Evolutionary conservation across 768 basidiomycete genomes (phyloP).

Genomic region (Suillus ampliporus): DNA sequence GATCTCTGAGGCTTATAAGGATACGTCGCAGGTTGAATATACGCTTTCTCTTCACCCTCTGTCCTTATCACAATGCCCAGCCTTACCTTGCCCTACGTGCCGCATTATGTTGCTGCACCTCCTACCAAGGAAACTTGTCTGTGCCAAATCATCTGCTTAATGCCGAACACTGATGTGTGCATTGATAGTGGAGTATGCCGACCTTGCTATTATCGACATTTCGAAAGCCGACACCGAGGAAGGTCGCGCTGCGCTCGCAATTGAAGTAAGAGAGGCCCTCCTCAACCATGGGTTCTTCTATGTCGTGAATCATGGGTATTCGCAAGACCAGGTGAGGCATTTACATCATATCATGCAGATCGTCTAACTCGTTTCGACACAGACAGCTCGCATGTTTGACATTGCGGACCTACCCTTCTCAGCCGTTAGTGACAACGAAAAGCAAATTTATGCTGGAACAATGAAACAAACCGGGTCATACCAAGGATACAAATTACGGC

Average conservation of each 20-base stretch:
- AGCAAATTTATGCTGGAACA: constrained; percentile 44
- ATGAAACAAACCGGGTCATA: constrained; percentile 53
- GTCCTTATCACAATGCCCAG: constrained; percentile 35
- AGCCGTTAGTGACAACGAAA: constrained; percentile 47
- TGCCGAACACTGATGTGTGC: constrained; percentile 22
- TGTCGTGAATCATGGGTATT: constrained; percentile 44
- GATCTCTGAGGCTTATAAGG: not conserved
- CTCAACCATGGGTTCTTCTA: constrained; percentile 49
- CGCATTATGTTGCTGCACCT: constrained; percentile 45
- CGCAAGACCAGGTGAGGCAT: constrained; percentile 40
- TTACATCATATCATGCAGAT: not conserved
- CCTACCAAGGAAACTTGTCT: constrained; percentile 41
- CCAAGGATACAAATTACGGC: constrained; percentile 57
- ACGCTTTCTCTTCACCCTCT: not conserved
- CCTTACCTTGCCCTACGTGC: constrained; percentile 36
- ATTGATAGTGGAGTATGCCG: constrained; percentile 52
- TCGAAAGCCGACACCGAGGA: constrained; percentile 44
- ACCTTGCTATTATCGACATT: constrained; percentile 59
- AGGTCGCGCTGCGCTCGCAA: constrained; percentile 43
- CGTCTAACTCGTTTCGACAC: not conserved
- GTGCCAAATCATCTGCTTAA: constrained; percentile 17
- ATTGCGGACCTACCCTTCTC: constrained; percentile 54
- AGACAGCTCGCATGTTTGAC: constrained; percentile 55
- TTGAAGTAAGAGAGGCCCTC: constrained; percentile 53
- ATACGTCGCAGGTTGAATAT: not conserved